Conservation (phyloP, 192 early-diverging fungal species). For the Obelidium mucronatum region DNA sequence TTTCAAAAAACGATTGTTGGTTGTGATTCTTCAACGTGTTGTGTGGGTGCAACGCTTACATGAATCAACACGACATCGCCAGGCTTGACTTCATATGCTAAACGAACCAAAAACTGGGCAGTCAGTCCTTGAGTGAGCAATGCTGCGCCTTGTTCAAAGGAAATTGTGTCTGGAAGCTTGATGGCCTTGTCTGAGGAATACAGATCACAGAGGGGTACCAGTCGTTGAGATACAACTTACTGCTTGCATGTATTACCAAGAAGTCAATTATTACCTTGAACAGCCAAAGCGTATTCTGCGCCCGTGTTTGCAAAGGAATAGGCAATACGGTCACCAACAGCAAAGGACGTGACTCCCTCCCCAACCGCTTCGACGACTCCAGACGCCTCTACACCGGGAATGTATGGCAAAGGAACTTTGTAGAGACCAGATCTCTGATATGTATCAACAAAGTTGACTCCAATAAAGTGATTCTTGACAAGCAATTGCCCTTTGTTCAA, state of each 20-base stretch:
- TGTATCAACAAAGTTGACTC: conserved; percentile 92
- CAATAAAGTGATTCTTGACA: conserved; percentile 78
- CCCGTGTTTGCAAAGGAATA: conserved; percentile 71
- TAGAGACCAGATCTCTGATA: conserved; percentile 87
- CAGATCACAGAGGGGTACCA: neutral
- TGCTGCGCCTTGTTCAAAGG: conserved; percentile 69
- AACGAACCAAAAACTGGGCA: conserved; percentile 73
- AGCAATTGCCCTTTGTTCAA: conserved; percentile 56
- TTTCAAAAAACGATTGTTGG: conserved; percentile 21
- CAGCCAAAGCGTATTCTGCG: conserved; percentile 76
- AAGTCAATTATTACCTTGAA: conserved; percentile 5
- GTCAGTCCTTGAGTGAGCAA: conserved; percentile 82
- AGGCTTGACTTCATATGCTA: conserved; percentile 72
- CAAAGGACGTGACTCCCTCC: conserved; percentile 59
- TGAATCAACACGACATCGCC: conserved; percentile 86
- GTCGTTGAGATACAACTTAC: neutral
- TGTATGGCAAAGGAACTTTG: conserved; percentile 65
- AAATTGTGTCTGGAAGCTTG: conserved; percentile 53
- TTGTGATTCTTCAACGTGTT: conserved; percentile 2
- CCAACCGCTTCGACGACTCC: conserved; percentile 84
- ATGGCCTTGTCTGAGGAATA: conserved; percentile 25
- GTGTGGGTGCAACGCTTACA: conserved; percentile 23
- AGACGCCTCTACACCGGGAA: conserved; percentile 79
- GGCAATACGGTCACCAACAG: conserved; percentile 85
- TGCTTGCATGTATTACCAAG: neutral